Percentiles rank a stretch among this genome's conserved stretches.
Conservation (phyloP, 208 protist species). For the Leishmania mexicana region DNA sequence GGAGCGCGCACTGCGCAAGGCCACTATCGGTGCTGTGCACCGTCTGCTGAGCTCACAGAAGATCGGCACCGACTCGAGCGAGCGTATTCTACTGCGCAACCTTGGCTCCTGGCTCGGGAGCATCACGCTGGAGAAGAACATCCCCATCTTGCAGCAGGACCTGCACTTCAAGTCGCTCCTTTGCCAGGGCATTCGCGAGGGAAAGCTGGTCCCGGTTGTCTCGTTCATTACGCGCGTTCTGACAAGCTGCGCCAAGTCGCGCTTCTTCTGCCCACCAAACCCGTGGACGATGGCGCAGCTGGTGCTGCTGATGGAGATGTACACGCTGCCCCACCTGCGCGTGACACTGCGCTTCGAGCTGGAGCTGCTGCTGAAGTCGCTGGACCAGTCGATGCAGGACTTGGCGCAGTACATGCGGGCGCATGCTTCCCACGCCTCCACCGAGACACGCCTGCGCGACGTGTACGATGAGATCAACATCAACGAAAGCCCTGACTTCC, state of each 20-base stretch:
- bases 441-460: conserved; percentile 49
- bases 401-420: conserved; percentile 55
- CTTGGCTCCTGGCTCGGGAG: conserved; percentile 98
- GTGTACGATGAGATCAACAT: conserved; percentile 74
- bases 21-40: conserved; percentile 88
- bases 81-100: conserved; percentile 97
- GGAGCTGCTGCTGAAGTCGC: conserved; percentile 86
- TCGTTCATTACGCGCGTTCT: conserved; percentile 97
- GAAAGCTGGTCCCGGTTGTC: conserved; percentile 95
- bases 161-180: conserved; percentile 96
- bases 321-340: conserved; percentile 95
- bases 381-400: conserved; percentile 68
- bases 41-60: conserved; percentile 94
- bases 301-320: conserved; percentile 95
- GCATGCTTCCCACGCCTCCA: conserved; percentile 40
- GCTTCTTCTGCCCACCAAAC: conserved; percentile 97
- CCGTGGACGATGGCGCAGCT: conserved; percentile 98
- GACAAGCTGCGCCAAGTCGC: conserved; percentile 81
- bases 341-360: conserved; percentile 98
- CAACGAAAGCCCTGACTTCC: conserved; percentile 77
- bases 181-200: conserved; percentile 93
- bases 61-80: conserved; percentile 88
- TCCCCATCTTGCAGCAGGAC: conserved; percentile 95
- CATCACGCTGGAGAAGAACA: conserved; percentile 98
- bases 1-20: conserved; percentile 75